Evolutionary conservation across 257 asterid species (phyloP).

Genomic region (Mentha longifolia): DNA sequence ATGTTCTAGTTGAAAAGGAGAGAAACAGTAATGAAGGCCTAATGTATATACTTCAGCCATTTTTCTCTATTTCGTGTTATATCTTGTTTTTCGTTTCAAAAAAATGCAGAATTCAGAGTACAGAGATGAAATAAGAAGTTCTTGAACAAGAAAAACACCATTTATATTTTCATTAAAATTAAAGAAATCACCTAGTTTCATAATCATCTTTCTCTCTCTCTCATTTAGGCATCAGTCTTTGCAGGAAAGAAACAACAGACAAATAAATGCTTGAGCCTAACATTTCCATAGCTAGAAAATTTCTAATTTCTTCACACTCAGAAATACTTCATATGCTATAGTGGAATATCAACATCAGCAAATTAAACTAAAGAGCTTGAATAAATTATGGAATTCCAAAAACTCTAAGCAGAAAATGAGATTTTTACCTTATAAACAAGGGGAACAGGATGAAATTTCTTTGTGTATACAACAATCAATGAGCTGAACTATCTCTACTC

Average conservation of each 20-base stretch:
- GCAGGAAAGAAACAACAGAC: neutral
- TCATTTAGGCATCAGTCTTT: neutral
- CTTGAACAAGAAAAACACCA: neutral
- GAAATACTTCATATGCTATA: neutral
- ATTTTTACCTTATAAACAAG: slow-evolving; percentile 13
- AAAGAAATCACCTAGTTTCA: too few relatives aligned
- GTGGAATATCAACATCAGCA: neutral
- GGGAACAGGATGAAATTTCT: slow-evolving; percentile 2
- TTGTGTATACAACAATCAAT: neutral
- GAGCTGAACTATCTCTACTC: neutral
- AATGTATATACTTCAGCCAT: neutral
- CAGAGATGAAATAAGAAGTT: too few relatives aligned
- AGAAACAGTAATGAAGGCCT: neutral
- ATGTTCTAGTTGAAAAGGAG: too few relatives aligned
- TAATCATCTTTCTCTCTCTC: too few relatives aligned
- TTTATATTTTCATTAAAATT: neutral
- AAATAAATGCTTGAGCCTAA: neutral
- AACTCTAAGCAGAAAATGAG: neutral
- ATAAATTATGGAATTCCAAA: neutral
- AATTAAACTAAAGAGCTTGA: neutral
- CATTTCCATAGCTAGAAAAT: too few relatives aligned
- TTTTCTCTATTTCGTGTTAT: neutral
- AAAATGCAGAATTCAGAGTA: neutral
- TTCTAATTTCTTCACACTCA: neutral
- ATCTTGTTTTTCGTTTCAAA: neutral